Base-by-base conservation (phyloP, 495 filamentous ascomycete species). In the Aspergillus panamensis region DNA sequence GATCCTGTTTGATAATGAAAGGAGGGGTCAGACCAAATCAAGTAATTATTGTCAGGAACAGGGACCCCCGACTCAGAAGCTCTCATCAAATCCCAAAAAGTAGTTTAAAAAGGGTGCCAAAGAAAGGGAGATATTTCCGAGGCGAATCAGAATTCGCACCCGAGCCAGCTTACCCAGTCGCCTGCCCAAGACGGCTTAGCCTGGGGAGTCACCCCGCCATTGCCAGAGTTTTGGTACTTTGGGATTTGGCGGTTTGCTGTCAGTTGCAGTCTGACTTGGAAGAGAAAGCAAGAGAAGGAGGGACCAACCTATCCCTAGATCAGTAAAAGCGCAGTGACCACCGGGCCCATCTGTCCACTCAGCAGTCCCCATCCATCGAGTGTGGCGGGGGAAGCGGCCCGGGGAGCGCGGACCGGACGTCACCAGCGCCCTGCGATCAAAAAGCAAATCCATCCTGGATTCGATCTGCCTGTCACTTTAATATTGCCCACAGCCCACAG, bases 401-500 rank as follows among this genome's bases (percentile, higher is more conserved):
- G 62, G 57, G 62, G 65, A 65, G 58, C 6, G 30, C 60, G 55
- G 60, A 32, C 60, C 62, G 65, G 56, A 40, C 51, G 62, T 59
- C 57, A 20, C 49, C 58, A 65, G 51, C 54, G 58, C 55, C 55
- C 57, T 25, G 59, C 42, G 58, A 61, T 57, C 39, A 59, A 58
- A 57, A 64, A 57, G 35, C 55, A 62, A 53, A 21, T 39, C 29
- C 35, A 60, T 47, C 43, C 42, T 48, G 42, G 43, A 48, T 49
- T 39, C 42, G 53, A 57, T 57, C 55, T 40, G 32, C 55, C 58
- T 53, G 62, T 64, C 62, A 64, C 35, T 29, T 49, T 57, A 42
- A 48, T n/a, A n/a, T 48, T 55, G 42, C 42, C 53, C 6, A 17
- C 14, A 0, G 20, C n/a, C 12, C 19, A 12, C 35, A 42, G 48